Percentiles rank a stretch among this genome's conserved stretches.
These are phyloP conservation scores for Blastomyces gilchristii DNA, from an alignment of 2,329 filamentous ascomycete genomes.

Conservation along the genomic window DNA sequence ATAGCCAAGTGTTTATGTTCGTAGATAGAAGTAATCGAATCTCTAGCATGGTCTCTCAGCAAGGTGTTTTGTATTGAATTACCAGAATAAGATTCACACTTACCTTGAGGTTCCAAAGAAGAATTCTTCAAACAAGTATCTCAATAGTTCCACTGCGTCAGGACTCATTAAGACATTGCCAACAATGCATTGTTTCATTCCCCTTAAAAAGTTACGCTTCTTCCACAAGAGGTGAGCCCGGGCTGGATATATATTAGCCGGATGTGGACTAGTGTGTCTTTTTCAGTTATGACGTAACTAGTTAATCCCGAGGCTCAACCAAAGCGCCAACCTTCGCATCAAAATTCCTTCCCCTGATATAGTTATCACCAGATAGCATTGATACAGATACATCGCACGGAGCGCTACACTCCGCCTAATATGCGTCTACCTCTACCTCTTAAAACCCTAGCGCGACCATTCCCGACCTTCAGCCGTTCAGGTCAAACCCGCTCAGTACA, in stretches of 20 bases:
- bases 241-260: neutral
- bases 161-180: neutral
- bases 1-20: neutral
- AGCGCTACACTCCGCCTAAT: neutral
- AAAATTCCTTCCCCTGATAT: neutral
- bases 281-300: neutral
- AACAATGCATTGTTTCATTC: neutral
- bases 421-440: neutral
- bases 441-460: neutral
- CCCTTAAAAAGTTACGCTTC: neutral
- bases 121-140: neutral
- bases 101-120: neutral
- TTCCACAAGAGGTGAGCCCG: neutral
- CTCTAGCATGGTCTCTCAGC: neutral
- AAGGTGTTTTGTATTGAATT: neutral
- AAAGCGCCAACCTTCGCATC: neutral
- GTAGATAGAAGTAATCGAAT: no score
- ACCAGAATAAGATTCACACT: neutral
- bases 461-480: neutral
- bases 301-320: neutral
- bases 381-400: neutral
- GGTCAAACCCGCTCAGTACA: constrained; percentile 9
- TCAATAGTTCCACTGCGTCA: neutral
- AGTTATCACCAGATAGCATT: neutral
- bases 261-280: neutral